These are phyloP conservation scores for Coemansia sp. DNA, from an alignment of 192 early-diverging fungal species.

Conservation along the genomic window DNA sequence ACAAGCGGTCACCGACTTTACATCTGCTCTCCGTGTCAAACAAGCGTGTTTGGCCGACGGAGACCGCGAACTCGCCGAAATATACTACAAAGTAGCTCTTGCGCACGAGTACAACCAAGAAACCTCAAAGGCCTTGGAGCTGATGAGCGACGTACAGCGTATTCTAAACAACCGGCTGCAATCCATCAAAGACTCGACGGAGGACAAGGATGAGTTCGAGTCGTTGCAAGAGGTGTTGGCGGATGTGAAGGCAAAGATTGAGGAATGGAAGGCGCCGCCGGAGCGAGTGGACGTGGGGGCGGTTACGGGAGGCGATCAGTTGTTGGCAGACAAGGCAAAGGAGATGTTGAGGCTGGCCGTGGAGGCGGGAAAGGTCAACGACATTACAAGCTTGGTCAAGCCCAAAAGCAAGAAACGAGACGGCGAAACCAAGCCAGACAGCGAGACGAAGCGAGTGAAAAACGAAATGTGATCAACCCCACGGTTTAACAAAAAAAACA, in stretches of 20 bases:
- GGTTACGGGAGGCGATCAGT: slow-evolving; percentile 21
- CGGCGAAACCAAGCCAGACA: slow-evolving; percentile 18
- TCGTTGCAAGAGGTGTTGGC: slow-evolving; percentile 39
- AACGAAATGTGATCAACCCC: not conserved
- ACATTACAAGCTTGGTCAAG: slow-evolving; percentile 35
- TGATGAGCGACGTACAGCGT: slow-evolving; percentile 45
- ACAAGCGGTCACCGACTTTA: slow-evolving; percentile 49
- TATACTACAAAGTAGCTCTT: slow-evolving; percentile 53
- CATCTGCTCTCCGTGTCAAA: slow-evolving; percentile 34
- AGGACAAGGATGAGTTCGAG: slow-evolving; percentile 21
- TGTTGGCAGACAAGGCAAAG: slow-evolving; percentile 45
- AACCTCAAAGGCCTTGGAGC: slow-evolving; percentile 32
- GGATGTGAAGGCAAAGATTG: slow-evolving; percentile 42
- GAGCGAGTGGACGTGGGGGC: slow-evolving; percentile 20
- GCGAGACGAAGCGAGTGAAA: slow-evolving; percentile 33
- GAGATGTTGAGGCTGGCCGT: slow-evolving; percentile 39
- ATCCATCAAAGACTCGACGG: slow-evolving; percentile 5
- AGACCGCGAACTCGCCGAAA: slow-evolving; percentile 50
- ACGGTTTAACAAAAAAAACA: too few relatives aligned
- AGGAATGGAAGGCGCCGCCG: slow-evolving; percentile 47
- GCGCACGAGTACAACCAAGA: slow-evolving; percentile 52
- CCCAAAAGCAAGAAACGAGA: slow-evolving; percentile 20
- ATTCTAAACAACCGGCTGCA: slow-evolving; percentile 35
- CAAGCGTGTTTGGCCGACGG: slow-evolving; percentile 32
- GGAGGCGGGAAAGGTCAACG: slow-evolving; percentile 45